phyloP scores from a whole-genome alignment of 129 eudicot species.

The Flaveria brownii region DNA sequence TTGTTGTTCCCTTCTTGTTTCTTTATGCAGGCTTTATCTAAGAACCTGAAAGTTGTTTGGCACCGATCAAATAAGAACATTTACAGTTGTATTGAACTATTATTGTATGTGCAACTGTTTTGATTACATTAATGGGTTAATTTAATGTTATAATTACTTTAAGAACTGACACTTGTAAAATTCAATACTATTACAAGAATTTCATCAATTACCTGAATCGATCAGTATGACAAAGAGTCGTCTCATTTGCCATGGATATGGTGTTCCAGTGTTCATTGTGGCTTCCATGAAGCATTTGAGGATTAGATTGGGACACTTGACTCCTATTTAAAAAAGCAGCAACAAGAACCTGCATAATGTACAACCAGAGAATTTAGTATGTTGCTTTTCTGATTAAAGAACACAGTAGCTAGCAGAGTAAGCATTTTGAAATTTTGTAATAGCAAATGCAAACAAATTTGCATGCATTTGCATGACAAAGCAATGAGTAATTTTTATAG shows the following conservation, averaged over 20 bases:
- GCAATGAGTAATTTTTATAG: slow-evolving; percentile 32
- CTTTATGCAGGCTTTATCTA: slow-evolving; percentile 89
- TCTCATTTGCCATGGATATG: slow-evolving; percentile 29
- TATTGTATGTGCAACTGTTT: too few species aligned
- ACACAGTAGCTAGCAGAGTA: slow-evolving; percentile 3
- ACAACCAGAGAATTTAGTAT: not conserved
- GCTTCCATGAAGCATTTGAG: slow-evolving; percentile 60
- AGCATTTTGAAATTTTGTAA: slow-evolving; percentile 1
- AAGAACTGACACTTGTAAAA: too few species aligned
- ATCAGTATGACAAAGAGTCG: slow-evolving; percentile 43
- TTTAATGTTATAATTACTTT: not conserved
- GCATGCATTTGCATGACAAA: slow-evolving; percentile 52
- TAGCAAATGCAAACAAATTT: slow-evolving; percentile 39
- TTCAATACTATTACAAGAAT: not conserved
- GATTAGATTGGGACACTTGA: slow-evolving; percentile 50
- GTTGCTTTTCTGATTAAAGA: slow-evolving; percentile 25
- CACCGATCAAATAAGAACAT: not conserved
- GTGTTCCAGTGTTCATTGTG: slow-evolving; percentile 32
- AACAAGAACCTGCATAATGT: slow-evolving; percentile 63
- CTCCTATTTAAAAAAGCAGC: slow-evolving; percentile 79
- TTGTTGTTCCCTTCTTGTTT: slow-evolving; percentile 38
- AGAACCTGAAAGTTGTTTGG: slow-evolving; percentile 57
- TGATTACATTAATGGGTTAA: not conserved
- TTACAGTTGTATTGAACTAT: too few species aligned
- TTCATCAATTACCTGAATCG: slow-evolving; percentile 63